Conservation (phyloP, 805 yeast genomes). For the Cyberlindnera galapagoensis region DNA sequence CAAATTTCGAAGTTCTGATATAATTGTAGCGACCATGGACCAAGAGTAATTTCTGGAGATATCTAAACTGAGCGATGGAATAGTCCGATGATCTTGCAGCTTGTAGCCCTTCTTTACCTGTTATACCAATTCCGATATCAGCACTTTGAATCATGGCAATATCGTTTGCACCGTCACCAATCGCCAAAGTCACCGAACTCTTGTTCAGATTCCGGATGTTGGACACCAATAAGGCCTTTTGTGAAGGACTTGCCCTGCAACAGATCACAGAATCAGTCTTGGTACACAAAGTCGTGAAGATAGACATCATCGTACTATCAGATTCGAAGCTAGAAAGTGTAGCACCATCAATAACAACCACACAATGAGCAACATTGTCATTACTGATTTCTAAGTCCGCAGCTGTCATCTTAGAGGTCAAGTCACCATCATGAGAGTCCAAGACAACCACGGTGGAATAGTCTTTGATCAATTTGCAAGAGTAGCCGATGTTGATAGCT, state of each 20-base stretch:
- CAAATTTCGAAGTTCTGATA: slow-evolving; percentile 84
- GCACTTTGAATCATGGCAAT: slow-evolving; percentile 99
- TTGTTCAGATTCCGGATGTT: slow-evolving; percentile 68
- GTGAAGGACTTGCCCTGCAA: slow-evolving; percentile 96
- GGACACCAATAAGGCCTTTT: slow-evolving; percentile 84
- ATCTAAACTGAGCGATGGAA: slow-evolving; percentile 91
- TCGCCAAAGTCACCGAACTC: slow-evolving; percentile 78
- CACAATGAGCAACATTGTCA: slow-evolving; percentile 87
- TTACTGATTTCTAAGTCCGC: slow-evolving; percentile 66
- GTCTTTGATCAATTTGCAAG: slow-evolving; percentile 89
- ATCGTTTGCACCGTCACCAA: slow-evolving; percentile 99
- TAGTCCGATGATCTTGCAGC: slow-evolving; percentile 95
- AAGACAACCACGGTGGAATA: slow-evolving; percentile 84
- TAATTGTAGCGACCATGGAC: slow-evolving; percentile 98
- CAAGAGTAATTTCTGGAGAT: slow-evolving; percentile 67
- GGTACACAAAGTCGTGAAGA: slow-evolving; percentile 80
- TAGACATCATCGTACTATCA: slow-evolving; percentile 63
- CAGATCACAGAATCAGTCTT: slow-evolving; percentile 87
- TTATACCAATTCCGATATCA: slow-evolving; percentile 94
- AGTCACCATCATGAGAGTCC: slow-evolving; percentile 45
- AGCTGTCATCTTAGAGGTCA: slow-evolving; percentile 65
- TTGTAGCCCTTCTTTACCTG: slow-evolving; percentile 95
- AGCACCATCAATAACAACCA: slow-evolving; percentile 90
- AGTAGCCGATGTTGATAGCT: slow-evolving; percentile 93
- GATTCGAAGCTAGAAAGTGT: slow-evolving; percentile 68